Conservation (phyloP, 2,329 filamentous ascomycete species). For the Clonostachys solani region DNA sequence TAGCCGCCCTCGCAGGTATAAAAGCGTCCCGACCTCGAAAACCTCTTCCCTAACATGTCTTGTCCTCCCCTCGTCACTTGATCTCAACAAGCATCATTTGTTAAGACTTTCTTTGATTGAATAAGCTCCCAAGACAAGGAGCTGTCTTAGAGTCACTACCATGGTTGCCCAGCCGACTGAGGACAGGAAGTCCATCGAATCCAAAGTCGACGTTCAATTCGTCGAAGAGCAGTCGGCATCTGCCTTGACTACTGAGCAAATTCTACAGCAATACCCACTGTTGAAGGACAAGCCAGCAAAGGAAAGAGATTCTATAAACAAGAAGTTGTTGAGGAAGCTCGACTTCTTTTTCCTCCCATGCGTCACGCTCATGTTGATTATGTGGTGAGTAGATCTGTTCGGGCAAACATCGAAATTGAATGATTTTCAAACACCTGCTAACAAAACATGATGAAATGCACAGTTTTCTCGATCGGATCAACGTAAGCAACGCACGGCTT, state of each 20-base stretch:
- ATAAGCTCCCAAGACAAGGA: neutral
- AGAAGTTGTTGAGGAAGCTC: constrained; percentile 17
- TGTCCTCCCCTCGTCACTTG: neutral
- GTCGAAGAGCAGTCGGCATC: too few species aligned
- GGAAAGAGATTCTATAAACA: constrained; percentile 13
- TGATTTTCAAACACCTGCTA: too few species aligned
- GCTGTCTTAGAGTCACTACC: neutral
- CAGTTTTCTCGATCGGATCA: constrained; percentile 46
- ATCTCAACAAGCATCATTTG: neutral
- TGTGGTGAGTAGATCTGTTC: constrained; percentile 18
- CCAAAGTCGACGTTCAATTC: neutral
- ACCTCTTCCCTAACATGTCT: too few species aligned
- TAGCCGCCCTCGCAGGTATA: neutral
- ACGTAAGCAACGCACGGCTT: constrained; percentile 38
- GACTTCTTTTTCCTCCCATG: constrained; percentile 21
- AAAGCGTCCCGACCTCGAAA: neutral
- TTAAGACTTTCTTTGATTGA: neutral
- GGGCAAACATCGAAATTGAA: too few species aligned
- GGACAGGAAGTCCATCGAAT: neutral
- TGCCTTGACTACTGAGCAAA: too few species aligned
- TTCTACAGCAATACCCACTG: neutral
- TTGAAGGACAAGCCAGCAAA: constrained; percentile 7
- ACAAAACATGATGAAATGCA: constrained; percentile 14
- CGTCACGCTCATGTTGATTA: constrained; percentile 18
- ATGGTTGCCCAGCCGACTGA: neutral